phyloP scores from a whole-genome alignment of 345 rosid genomes.

The Salix udensis region DNA sequence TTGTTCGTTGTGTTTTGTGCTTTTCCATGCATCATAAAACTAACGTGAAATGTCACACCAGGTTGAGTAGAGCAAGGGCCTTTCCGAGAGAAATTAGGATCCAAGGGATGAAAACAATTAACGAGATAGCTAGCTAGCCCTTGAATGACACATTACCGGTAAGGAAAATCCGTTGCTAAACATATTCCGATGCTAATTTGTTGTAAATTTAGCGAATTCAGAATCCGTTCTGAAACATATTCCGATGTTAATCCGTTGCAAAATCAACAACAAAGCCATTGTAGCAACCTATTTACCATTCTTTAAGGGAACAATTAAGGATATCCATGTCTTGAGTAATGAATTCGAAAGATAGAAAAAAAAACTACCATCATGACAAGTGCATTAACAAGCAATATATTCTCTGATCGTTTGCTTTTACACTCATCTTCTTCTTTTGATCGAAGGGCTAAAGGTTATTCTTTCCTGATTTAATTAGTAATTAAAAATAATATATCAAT shows the following conservation, averaged over 20 bases:
- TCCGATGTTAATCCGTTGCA: too few relatives aligned
- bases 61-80: background rate
- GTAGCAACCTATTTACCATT: background rate
- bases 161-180: background rate
- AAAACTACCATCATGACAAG: background rate
- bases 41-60: background rate
- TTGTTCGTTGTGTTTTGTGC: background rate
- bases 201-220: too few relatives aligned
- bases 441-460: background rate
- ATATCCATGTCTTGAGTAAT: background rate
- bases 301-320: background rate
- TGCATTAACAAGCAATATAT: background rate
- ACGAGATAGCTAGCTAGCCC: background rate
- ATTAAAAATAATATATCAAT: background rate
- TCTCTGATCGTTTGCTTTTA: background rate
- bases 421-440: background rate
- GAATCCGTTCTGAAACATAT: too few relatives aligned
- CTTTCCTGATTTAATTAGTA: background rate
- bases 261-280: background rate
- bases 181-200: background rate
- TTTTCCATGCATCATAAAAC: background rate
- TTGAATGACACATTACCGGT: constrained; percentile 6
- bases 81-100: background rate
- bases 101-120: background rate
- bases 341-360: background rate